These are phyloP conservation scores for Lizonia empirigonia DNA, from an alignment of 2,329 filamentous ascomycete genomes.

Conservation along the genomic window DNA sequence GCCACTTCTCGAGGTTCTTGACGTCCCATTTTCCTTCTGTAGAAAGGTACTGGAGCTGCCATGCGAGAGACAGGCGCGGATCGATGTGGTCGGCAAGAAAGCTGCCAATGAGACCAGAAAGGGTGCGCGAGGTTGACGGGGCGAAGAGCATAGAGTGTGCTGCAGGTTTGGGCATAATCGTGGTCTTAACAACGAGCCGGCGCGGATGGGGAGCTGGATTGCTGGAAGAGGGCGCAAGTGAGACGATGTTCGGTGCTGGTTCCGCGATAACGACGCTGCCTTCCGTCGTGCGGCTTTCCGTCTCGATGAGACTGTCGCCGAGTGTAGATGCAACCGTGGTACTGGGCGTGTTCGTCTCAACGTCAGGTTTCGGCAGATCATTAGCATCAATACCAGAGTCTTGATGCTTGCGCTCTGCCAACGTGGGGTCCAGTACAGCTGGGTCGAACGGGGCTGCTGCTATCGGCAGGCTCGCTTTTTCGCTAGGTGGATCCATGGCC, in stretches of 20 bases:
- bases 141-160: constrained; percentile 86
- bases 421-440: constrained; percentile 22
- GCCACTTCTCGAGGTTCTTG: constrained; percentile 94
- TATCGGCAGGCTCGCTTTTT: constrained; percentile 53
- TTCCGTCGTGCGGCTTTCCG: constrained; percentile 44
- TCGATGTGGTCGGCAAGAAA: constrained; percentile 80
- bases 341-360: constrained; percentile 21
- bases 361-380: constrained; percentile 33
- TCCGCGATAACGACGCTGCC: constrained; percentile 26
- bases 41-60: constrained; percentile 88
- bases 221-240: constrained; percentile 4
- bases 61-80: constrained; percentile 77
- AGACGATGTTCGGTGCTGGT: constrained; percentile 12
- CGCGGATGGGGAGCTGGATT: constrained; percentile 34
- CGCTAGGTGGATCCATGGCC: constrained; percentile 37
- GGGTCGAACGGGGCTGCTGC: constrained; percentile 57
- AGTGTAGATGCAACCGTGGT: constrained; percentile 26
- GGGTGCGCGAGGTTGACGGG: constrained; percentile 72
- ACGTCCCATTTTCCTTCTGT: constrained; percentile 97
- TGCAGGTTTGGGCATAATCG: constrained; percentile 75
- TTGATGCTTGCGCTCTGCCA: constrained; percentile 38
- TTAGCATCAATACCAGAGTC: constrained; percentile 42
- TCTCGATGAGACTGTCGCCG: constrained; percentile 22
- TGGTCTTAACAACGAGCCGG: constrained; percentile 64
- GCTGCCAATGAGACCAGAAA: constrained; percentile 81